Evolutionary conservation across 2,329 filamentous ascomycete species (phyloP).

Genomic region (Alternaria arbusti): DNA sequence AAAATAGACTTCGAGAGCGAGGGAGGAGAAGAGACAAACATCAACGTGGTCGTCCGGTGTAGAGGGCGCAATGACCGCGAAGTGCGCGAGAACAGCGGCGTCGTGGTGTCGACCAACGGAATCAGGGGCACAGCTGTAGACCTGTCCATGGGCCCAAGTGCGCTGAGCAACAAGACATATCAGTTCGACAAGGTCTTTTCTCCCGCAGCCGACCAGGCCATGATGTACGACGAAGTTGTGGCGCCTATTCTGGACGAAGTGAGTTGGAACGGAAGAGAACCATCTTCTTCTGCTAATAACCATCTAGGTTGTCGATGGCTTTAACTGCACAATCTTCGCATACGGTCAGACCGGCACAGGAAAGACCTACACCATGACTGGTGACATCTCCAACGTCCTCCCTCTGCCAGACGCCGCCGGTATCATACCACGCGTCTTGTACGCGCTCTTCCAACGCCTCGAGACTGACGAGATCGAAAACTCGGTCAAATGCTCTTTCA

Average conservation of each 20-base stretch:
- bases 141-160: slow-evolving; percentile 89
- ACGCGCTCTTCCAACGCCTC: slow-evolving; percentile 85
- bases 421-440: slow-evolving; percentile 90
- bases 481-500: slow-evolving; percentile 96
- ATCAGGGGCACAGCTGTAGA: slow-evolving; percentile 84
- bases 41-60: slow-evolving; percentile 95
- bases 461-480: slow-evolving; percentile 78
- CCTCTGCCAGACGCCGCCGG: slow-evolving; percentile 90
- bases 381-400: slow-evolving; percentile 91
- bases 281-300: slow-evolving; percentile 8
- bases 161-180: slow-evolving; percentile 94
- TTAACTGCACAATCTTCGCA: slow-evolving; percentile 98
- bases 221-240: slow-evolving; percentile 95
- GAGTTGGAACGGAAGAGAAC: slow-evolving; percentile 10
- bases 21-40: slow-evolving; percentile 83
- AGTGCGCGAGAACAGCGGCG: slow-evolving; percentile 90
- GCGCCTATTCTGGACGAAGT: slow-evolving; percentile 93
- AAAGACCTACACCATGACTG: slow-evolving; percentile 99
- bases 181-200: slow-evolving; percentile 98
- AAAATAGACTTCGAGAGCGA: slow-evolving; percentile 83
- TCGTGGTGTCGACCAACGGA: slow-evolving; percentile 88
- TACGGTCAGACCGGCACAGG: slow-evolving; percentile 98
- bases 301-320: slow-evolving; percentile 83
- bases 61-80: slow-evolving; percentile 91
- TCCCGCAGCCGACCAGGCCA: slow-evolving; percentile 87